A percentile compares a stretch with the other conserved stretches of the same genome.
Evolutionary conservation across 805 yeast genomes (phyloP).

Genomic region (Kazachstania psychrophila): DNA sequence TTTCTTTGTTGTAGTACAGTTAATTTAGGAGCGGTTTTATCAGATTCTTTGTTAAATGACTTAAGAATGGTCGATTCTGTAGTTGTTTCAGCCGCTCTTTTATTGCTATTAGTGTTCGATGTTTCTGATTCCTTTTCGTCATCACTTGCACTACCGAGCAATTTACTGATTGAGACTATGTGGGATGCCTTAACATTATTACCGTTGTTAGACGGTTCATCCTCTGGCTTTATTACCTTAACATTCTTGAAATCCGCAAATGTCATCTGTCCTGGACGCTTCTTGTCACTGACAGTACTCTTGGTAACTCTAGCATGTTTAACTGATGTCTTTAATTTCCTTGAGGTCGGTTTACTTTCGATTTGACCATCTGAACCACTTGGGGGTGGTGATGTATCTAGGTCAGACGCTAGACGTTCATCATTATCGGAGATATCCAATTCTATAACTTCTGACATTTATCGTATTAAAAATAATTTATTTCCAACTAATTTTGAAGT

Average conservation of each 20-base stretch:
- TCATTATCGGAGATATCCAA: background rate
- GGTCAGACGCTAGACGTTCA: background rate
- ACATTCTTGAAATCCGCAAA: conserved; percentile 24
- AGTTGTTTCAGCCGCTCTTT: background rate
- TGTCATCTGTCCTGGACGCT: conserved; percentile 19
- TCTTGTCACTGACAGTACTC: conserved; percentile 1
- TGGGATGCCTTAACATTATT: no score
- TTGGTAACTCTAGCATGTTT: no score
- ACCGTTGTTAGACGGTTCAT: background rate
- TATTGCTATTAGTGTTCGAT: conserved; percentile 8
- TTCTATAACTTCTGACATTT: background rate
- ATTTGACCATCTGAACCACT: no score
- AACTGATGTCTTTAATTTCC: no score
- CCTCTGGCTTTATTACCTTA: conserved; percentile 10
- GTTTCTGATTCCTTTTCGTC: no score
- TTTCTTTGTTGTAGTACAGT: conserved; percentile 6
- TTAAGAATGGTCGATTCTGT: conserved; percentile 1
- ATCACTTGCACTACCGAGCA: no score
- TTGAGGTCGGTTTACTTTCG: no score
- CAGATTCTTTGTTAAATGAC: background rate
- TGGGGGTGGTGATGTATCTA: no score
- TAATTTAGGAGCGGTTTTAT: background rate
- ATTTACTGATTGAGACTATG: no score
- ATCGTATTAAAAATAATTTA: no score
- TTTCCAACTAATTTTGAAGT: no score